Base-by-base conservation (phyloP, 352 stramenopile genomes). In the Pythium periplocum region DNA sequence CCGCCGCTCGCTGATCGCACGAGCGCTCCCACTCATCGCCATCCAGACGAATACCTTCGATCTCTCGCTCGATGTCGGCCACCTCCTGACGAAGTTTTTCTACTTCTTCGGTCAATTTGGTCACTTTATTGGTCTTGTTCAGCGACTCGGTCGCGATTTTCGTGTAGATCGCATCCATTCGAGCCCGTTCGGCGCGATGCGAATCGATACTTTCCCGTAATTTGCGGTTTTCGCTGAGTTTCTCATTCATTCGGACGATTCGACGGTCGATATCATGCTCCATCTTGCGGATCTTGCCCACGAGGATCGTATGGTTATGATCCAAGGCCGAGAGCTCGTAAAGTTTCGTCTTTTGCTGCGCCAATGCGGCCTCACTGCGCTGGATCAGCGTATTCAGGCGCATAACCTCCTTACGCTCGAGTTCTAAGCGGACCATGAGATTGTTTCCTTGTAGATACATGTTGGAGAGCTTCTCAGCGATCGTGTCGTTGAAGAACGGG, bases 181-280 rank as follows among this genome's bases (percentile, higher is more conserved):
- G 77, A 5, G 70, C 74, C 2, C 83, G 74, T 45, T 93, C 83
- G 10, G 73, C 73, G 31, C 78, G 78, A 40, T 91, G 79, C 1
- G 72, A 71, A 41, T 91, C 83, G 45, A 93, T 83, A 2, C 40
- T 63, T 17, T 86, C 66, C 7, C 81, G 68, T 35, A 93, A 57
- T 30, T 76, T 73, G 10, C 81, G 74, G 55, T 90, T 93, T 36
- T 55, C 64, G 32, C 74, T 79, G 26, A 93, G 73, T 11, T 79
- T 82, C 44, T 91, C 83, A 51, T 93, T 93, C 67, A 93, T 82
- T 34, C 87, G 88, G 34, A 93, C 75, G 40, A 93, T 80, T 1
- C 81, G 78, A 3, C 80, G 80, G 55, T 93, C 83, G 6, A 91
- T 83, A 7, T 93, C 83, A 47, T 87, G 72, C 66, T 93, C 78